A percentile compares a stretch with the other conserved stretches of the same genome.
These are phyloP conservation scores for Candida fluviatilis DNA, from an alignment of 805 yeast species.

Conservation along the genomic window DNA sequence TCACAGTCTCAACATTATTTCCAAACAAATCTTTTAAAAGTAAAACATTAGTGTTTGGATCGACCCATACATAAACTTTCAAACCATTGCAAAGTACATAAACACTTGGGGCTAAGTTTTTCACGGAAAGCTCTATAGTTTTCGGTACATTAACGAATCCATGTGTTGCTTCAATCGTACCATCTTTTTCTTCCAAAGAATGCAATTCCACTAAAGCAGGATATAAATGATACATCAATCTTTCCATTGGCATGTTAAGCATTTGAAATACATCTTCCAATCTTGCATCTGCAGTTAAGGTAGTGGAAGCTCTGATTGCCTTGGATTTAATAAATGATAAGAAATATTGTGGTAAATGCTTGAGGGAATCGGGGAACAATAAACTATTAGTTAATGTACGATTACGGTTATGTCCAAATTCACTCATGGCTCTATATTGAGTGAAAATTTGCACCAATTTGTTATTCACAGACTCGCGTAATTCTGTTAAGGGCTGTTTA, in stretches of 20 bases:
- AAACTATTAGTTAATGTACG: constrained; percentile 50
- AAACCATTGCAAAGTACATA: constrained; percentile 73
- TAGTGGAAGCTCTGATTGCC: constrained; percentile 50
- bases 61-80: constrained; percentile 58
- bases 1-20: constrained; percentile 37
- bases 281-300: constrained; percentile 59
- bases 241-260: constrained; percentile 50
- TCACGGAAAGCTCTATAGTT: constrained; percentile 40
- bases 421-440: constrained; percentile 49
- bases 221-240: constrained; percentile 62
- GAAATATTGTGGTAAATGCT: constrained; percentile 62
- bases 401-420: constrained; percentile 32
- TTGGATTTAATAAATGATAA: constrained; percentile 67
- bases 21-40: constrained; percentile 77
- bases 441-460: constrained; percentile 44
- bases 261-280: constrained; percentile 51
- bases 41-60: constrained; percentile 60
- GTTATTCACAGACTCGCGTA: constrained; percentile 35
- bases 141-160: constrained; percentile 47
- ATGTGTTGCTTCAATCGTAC: constrained; percentile 22
- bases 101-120: constrained; percentile 63
- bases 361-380: constrained; percentile 76
- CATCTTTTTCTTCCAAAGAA: constrained; percentile 55
- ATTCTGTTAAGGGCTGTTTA: constrained; percentile 32
- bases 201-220: constrained; percentile 80